Percentiles rank a stretch among this genome's conserved stretches.
These are phyloP conservation scores for Pilatotrama ljubarskyi DNA, from an alignment of 768 basidiomycete genomes.

Conservation along the genomic window DNA sequence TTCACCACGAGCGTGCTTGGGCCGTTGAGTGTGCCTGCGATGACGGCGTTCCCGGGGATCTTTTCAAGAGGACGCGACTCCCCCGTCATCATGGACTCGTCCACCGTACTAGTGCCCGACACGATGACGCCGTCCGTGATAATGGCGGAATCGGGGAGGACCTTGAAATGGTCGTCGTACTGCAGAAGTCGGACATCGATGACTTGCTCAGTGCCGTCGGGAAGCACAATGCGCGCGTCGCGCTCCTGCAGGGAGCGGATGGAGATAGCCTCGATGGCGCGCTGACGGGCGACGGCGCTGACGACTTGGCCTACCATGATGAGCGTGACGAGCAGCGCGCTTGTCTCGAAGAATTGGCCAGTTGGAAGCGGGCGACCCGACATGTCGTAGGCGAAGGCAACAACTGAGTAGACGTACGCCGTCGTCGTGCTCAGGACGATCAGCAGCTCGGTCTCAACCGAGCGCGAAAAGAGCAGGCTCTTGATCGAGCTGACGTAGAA, in stretches of 20 bases:
- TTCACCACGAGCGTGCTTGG: conserved; percentile 36
- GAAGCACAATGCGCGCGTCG: conserved; percentile 33
- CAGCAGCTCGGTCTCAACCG: conserved; percentile 42
- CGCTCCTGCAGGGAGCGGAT: conserved; percentile 37
- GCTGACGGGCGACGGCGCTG: conserved; percentile 38
- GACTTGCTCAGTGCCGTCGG: conserved; percentile 21
- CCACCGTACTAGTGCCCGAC: conserved; percentile 37
- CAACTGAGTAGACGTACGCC: conserved; percentile 43
- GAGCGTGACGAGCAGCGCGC: conserved; percentile 42
- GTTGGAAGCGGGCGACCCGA: conserved; percentile 32
- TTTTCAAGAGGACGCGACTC: conserved; percentile 42
- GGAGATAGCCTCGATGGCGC: conserved; percentile 36
- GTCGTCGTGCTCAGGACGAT: conserved; percentile 40
- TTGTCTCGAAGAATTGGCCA: conserved; percentile 45
- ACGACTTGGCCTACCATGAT: conserved; percentile 43
- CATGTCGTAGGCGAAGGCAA: conserved; percentile 38
- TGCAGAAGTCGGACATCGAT: conserved; percentile 37
- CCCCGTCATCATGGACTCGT: conserved; percentile 47
- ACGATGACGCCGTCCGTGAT: conserved; percentile 42
- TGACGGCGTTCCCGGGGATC: conserved; percentile 32
- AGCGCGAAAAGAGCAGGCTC: conserved; percentile 37
- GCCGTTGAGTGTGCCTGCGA: conserved; percentile 42
- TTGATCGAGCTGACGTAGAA: conserved; percentile 38
- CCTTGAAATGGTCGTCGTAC: conserved; percentile 38
- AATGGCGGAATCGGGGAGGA: conserved; percentile 36